Evolutionary conservation across 2,329 filamentous ascomycete genomes (phyloP).

Genomic region (Colletotrichum sidae): DNA sequence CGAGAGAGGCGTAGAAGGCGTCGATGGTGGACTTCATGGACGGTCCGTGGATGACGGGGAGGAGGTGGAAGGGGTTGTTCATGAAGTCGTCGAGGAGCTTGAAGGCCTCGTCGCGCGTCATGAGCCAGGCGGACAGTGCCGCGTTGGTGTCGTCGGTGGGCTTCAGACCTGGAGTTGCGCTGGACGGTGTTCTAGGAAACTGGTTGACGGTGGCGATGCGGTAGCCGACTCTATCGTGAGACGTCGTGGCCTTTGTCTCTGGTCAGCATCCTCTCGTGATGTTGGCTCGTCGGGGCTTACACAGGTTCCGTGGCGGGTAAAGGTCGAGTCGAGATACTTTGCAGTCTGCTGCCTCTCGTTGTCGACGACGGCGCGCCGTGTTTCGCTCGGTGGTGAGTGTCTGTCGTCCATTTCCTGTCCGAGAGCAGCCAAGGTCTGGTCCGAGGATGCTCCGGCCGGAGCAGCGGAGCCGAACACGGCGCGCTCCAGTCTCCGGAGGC

Average conservation of each 20-base stretch:
- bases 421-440: neutral
- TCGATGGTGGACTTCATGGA: conserved; percentile 38
- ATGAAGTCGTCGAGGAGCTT: conserved; percentile 43
- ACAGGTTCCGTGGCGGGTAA: conserved; percentile 10
- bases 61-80: conserved; percentile 42
- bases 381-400: neutral
- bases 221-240: conserved; percentile 17
- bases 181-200: conserved; percentile 20
- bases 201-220: conserved; percentile 12
- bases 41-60: conserved; percentile 43
- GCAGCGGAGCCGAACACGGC: conserved; percentile 40
- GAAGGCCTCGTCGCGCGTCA: conserved; percentile 42
- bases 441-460: conserved; percentile 7
- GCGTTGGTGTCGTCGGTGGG: neutral
- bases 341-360: conserved; percentile 31
- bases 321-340: conserved; percentile 26
- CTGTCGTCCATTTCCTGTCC: neutral
- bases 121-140: conserved; percentile 33
- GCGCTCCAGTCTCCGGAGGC: conserved; percentile 43
- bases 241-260: neutral
- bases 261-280: neutral
- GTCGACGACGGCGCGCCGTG: neutral
- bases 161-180: neutral
- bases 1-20: conserved; percentile 38
- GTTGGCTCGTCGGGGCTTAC: neutral